These are phyloP conservation scores for Cucurbita pepo DNA, from an alignment of 306 rosid species.

Conservation along the genomic window DNA sequence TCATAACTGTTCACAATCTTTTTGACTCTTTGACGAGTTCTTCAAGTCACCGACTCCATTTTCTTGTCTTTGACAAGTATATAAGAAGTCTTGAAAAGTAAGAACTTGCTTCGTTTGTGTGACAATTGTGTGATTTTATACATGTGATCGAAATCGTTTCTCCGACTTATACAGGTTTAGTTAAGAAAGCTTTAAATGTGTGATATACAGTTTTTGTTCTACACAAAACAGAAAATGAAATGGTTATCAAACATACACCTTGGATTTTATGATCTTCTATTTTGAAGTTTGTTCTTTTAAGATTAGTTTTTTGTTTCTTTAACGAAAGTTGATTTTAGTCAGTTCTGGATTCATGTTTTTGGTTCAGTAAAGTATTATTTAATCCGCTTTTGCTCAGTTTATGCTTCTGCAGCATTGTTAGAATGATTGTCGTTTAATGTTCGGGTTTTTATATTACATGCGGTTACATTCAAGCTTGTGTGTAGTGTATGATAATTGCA, in stretches of 20 bases:
- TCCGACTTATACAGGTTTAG: background rate
- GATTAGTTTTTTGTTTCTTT: background rate
- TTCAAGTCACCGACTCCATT: slow-evolving; percentile 56
- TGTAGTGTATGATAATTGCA: background rate
- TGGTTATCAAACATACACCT: background rate
- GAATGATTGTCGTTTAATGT: background rate
- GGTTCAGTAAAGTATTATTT: background rate
- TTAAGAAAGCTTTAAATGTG: background rate
- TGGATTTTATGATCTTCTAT: background rate
- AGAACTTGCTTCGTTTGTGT: slow-evolving; percentile 7
- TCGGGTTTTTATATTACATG: background rate
- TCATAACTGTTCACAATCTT: slow-evolving; percentile 67
- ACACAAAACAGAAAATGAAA: background rate
- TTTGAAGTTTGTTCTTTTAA: background rate
- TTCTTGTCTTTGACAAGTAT: slow-evolving; percentile 78
- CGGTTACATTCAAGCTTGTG: background rate
- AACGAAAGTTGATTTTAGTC: background rate
- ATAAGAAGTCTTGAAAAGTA: slow-evolving; percentile 69
- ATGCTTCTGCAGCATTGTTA: background rate
- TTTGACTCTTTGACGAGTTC: slow-evolving; percentile 56
- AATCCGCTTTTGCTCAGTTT: background rate
- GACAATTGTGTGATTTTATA: slow-evolving; percentile 6
- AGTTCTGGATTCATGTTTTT: background rate
- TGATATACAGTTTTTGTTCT: background rate
- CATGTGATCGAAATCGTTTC: background rate